A percentile compares a stretch with the other conserved stretches of the same genome.
Conservation (phyloP, 2,329 filamentous ascomycete species). For the Dactylonectria macrodidyma region DNA sequence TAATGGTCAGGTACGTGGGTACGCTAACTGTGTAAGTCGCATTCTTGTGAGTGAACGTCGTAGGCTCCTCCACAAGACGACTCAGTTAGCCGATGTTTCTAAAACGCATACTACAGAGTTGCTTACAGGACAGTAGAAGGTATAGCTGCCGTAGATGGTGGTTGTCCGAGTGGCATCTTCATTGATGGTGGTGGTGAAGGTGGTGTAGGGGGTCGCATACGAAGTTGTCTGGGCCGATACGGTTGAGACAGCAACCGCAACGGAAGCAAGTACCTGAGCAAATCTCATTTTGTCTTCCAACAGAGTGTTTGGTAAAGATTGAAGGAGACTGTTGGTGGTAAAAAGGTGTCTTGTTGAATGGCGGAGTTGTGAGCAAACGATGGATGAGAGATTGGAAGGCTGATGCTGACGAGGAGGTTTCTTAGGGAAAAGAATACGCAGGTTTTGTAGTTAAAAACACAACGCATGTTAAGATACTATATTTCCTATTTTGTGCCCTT, state of each 20-base stretch:
- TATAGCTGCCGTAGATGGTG: slow-evolving; percentile 56
- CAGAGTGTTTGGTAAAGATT: not conserved
- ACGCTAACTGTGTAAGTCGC: slow-evolving; percentile 61
- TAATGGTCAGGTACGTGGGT: slow-evolving; percentile 61
- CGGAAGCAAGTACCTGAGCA: slow-evolving; percentile 1
- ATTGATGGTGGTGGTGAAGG: slow-evolving; percentile 5
- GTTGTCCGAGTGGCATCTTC: slow-evolving; percentile 51
- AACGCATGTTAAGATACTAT: too few species aligned
- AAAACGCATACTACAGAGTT: too few species aligned
- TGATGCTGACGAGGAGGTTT: not conserved
- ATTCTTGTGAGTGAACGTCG: slow-evolving; percentile 56
- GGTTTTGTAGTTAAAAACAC: slow-evolving; percentile 7
- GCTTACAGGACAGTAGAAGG: slow-evolving; percentile 61
- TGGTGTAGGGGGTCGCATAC: not conserved
- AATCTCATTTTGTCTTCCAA: slow-evolving; percentile 19
- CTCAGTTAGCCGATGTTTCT: not conserved
- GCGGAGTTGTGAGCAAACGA: not conserved
- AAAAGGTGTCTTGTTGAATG: not conserved
- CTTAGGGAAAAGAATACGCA: not conserved
- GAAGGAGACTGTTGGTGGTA: not conserved
- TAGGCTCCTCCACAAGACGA: slow-evolving; percentile 39
- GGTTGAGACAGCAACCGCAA: slow-evolving; percentile 21
- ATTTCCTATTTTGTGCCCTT: not conserved
- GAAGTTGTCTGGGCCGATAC: slow-evolving; percentile 8
- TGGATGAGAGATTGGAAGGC: not conserved